A percentile compares a stretch with the other conserved stretches of the same genome.
These are phyloP conservation scores for Dalechampia spathulata DNA, from an alignment of 441 rosid species.

Conservation along the genomic window DNA sequence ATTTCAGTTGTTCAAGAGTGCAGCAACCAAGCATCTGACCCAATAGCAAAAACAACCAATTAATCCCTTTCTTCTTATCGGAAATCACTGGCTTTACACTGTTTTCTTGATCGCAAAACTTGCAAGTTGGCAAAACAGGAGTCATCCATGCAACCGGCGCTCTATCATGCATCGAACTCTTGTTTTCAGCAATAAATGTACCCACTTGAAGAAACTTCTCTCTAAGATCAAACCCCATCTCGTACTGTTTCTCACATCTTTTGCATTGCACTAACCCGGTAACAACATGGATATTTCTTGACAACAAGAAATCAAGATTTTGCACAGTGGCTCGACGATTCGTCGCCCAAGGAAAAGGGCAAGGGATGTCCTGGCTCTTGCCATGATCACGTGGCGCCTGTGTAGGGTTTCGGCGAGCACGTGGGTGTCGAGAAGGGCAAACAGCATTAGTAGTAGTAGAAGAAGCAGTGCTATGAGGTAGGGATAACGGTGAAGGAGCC, in stretches of 20 bases:
- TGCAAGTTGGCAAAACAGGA: conserved; percentile 40
- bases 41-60: conserved; percentile 76
- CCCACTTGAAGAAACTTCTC: conserved; percentile 41
- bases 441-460: background rate
- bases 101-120: conserved; percentile 35
- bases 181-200: conserved; percentile 28
- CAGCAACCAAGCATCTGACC: conserved; percentile 75
- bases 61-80: conserved; percentile 43
- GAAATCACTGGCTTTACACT: conserved; percentile 45
- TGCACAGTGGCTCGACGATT: conserved; percentile 36
- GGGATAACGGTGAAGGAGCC: too few species aligned
- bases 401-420: conserved; percentile 26
- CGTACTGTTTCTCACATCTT: conserved; percentile 38
- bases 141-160: conserved; percentile 52
- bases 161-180: conserved; percentile 39
- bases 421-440: conserved; percentile 1
- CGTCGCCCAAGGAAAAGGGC: conserved; percentile 68
- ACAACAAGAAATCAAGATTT: conserved; percentile 19
- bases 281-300: conserved; percentile 24
- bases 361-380: conserved; percentile 25
- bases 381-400: conserved; percentile 20
- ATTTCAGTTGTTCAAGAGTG: conserved; percentile 62
- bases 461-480: background rate
- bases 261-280: conserved; percentile 49
- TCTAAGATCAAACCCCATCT: conserved; percentile 33